Evolutionary conservation across 164 flowering plant species (phyloP).

Genomic region (Vitis vinifera): DNA sequence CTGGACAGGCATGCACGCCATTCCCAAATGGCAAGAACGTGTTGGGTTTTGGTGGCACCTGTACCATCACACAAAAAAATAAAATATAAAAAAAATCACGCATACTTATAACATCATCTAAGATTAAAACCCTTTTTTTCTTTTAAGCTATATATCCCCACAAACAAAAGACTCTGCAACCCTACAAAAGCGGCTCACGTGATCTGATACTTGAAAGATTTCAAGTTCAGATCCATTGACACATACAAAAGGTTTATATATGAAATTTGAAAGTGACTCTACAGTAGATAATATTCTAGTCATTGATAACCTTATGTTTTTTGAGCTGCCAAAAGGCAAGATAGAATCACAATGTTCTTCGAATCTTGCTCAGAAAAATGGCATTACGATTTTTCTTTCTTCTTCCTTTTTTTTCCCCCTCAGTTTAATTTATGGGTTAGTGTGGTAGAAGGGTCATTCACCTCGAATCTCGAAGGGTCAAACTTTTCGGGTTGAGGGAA

Average conservation of each 20-base stretch:
- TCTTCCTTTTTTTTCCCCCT: too few relatives aligned
- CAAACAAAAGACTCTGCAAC: background rate
- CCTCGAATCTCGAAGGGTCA: conserved; percentile 96
- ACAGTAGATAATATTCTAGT: background rate
- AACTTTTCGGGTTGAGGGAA: conserved; percentile 83
- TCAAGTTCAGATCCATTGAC: background rate
- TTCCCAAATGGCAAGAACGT: conserved; percentile 89
- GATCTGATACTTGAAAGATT: conserved; percentile 21
- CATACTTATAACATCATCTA: too few relatives aligned
- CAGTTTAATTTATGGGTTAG: too few relatives aligned
- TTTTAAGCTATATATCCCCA: too few relatives aligned
- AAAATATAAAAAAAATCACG: background rate
- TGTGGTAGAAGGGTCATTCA: conserved; percentile 3
- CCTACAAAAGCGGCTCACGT: conserved; percentile 30
- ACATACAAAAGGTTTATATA: conserved; percentile 6
- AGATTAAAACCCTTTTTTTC: too few relatives aligned
- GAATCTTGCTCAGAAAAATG: background rate
- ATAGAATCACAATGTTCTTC: conserved; percentile 4
- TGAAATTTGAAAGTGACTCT: conserved; percentile 8
- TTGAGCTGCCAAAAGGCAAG: conserved; percentile 5
- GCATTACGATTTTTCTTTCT: too few relatives aligned
- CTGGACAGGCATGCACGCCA: conserved; percentile 90
- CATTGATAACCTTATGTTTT: conserved; percentile 29
- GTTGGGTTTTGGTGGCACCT: conserved; percentile 78
- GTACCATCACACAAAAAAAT: conserved; percentile 19